Evolutionary conservation across 495 filamentous ascomycete species (phyloP), one percentile per base, ranked within the genome.

Genomic region (Lasiosphaeriaceae sp.): DNA sequence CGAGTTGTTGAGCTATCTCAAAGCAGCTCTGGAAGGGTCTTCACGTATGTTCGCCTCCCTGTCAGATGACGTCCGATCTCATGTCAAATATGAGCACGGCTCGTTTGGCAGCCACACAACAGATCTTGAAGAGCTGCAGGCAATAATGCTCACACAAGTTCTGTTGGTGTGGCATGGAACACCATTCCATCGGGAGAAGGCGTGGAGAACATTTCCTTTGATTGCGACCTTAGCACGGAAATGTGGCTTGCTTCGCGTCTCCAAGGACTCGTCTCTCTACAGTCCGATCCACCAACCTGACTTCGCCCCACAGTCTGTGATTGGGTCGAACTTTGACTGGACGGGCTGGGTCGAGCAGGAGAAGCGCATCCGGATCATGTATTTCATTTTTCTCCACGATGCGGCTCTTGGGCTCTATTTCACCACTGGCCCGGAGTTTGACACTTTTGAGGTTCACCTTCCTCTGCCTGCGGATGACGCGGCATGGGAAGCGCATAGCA

Each of bases 401-500:
- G 71, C 77, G 7, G 79, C 84, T 26, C 76, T 82, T 47, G 77
- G 77, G n/a, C 75, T 87, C 12, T 89, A 82, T 57, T 89, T 87
- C 76, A 88, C 87, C 65, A 71, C 64, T 21, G 63, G 74, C 2
- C 80, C 81, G 47, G 72, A 80, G 54, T 79, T 87, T 41, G 80
- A 87, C 46, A 59, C 72, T 11, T 68, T 77, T 39, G 82, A 86
- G 54, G 73, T 87, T 37, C 69, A 74, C 17, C 66, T 89, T 22
- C 83, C 84, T 3, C 63, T 89, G 12, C 86, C 86, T 3, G 74
- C 80, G 2, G 85, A 89, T 57, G 86, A 89, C 64, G 83, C 81
- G 31, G 78, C 82, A 12, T 89, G 84, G 84, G 85, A 87, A 14
- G 84, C 85, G 7, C 68, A 60, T 11, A 75, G 76, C 19, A 52